phyloP scores from a whole-genome alignment of 169 alveolate species.

The Eimeria necatrix region DNA sequence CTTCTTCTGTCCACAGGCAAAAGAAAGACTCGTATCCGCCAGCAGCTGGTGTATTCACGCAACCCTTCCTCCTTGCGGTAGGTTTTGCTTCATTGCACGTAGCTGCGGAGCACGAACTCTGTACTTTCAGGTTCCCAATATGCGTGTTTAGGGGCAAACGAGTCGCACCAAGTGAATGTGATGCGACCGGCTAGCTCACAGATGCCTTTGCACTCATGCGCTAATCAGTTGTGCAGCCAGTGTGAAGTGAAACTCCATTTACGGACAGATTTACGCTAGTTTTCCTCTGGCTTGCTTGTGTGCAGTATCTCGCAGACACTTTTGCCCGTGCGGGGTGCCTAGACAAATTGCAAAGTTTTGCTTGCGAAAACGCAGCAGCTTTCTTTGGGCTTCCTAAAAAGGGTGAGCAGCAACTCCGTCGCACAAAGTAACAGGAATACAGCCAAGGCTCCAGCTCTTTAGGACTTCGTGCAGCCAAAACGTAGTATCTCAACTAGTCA shows the following conservation, averaged over 20 bases:
- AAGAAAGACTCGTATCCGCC: constrained; percentile 75
- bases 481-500: neutral
- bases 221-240: too few species aligned
- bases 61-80: constrained; percentile 81
- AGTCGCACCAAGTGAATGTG: too few species aligned
- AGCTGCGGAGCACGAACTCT: too few species aligned
- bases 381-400: constrained; percentile 70
- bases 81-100: too few species aligned
- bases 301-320: constrained; percentile 80
- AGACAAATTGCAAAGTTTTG: constrained; percentile 76
- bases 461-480: neutral
- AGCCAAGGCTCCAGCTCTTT: neutral
- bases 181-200: too few species aligned
- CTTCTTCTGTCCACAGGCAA: constrained; percentile 34
- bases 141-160: neutral
- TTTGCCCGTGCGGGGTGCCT: constrained; percentile 75
- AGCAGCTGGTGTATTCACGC: constrained; percentile 83
- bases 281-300: neutral
- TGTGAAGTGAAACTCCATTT: too few species aligned
- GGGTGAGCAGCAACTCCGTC: constrained; percentile 28
- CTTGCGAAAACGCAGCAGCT: constrained; percentile 73
- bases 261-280: too few species aligned
- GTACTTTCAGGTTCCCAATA: neutral
- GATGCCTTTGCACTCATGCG: too few species aligned
- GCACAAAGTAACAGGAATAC: neutral